Base-by-base conservation (phyloP, 2,329 filamentous ascomycete genomes). In the Monilinia aucupariae region DNA sequence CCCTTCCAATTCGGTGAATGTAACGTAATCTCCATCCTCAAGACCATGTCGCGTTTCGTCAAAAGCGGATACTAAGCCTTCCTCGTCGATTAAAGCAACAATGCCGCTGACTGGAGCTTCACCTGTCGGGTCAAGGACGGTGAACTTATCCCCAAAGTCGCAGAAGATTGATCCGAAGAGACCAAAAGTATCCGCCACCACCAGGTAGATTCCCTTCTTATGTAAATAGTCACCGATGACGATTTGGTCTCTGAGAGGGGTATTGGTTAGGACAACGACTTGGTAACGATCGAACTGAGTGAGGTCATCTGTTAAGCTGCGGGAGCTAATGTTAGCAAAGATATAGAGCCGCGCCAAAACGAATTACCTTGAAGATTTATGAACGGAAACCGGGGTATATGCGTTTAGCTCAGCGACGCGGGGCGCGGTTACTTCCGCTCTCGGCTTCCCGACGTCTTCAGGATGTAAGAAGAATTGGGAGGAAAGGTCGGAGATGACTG, bases 131-230 rank as follows among this genome's bases (percentile, higher is more conserved):
- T 99, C 94, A 68, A 91, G 87, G 61, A 94, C 86, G 6, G 90
- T 91, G 76, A 99, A 99, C 72, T 94, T 90, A 73, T 93, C 86
- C 69, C 94, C 94, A 74, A 99, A 99, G 74, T 99, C 94, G 72
- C 92, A 97, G 79, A 99, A 99, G 69, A 99, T 89, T 68, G 88
- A 90, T 58, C 94, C 94, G 74, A 99, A 99, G 39, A 99, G 83
- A 68, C 94, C 94, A 72, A 91, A 97, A 0, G 90, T 96, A 73
- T 97, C 92, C 8, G 91, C 86, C 62, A 91, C 85, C 56, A 96
- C 87, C 47, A 99, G 79, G 75, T 91, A 97, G 70, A 99, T 97
- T 67, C 90, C 89, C 76, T 97, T 96, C 66, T 88, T 80, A 76
- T 97, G 94, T 77, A 93, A 96, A 79, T 93, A 97, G 71, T 97